Conservation (phyloP, 192 early-diverging fungal species). For the Coemansia sp. region DNA sequence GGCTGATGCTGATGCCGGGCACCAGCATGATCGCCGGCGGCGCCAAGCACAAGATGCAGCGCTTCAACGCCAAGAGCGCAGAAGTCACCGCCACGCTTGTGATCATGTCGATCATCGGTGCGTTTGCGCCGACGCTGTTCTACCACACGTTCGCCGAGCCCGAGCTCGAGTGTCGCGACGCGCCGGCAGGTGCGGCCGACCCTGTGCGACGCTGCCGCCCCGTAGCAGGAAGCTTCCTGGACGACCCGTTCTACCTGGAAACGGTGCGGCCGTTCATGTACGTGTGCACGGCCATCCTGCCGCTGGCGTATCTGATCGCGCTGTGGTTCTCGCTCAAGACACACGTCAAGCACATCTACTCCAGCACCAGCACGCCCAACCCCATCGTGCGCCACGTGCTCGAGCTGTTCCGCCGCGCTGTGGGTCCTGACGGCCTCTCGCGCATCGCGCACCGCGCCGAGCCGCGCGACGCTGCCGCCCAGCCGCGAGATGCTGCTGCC, state of each 20-base stretch:
- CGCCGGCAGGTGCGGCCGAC: constrained; percentile 3
- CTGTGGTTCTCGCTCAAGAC: constrained; percentile 92
- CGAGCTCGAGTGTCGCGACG: constrained; percentile 53
- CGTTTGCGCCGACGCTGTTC: constrained; percentile 91
- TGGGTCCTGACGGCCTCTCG: constrained; percentile 27
- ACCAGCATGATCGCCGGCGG: constrained; percentile 92
- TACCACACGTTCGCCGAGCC: constrained; percentile 83
- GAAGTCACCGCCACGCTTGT: constrained; percentile 95
- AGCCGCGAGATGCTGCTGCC: neutral
- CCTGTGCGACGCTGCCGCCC: constrained; percentile 65
- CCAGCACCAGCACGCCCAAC: constrained; percentile 35
- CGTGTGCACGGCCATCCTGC: constrained; percentile 76
- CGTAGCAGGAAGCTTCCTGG: constrained; percentile 61
- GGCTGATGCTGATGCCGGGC: constrained; percentile 89
- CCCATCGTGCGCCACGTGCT: constrained; percentile 58
- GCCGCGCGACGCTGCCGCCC: constrained; percentile 8
- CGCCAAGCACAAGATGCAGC: constrained; percentile 86
- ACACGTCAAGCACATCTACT: constrained; percentile 80
- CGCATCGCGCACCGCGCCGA: constrained; percentile 16
- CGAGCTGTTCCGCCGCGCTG: constrained; percentile 58
- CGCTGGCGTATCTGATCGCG: constrained; percentile 83
- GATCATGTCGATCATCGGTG: constrained; percentile 90
- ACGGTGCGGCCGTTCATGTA: constrained; percentile 84
- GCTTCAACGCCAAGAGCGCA: constrained; percentile 92
- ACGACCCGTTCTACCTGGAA: constrained; percentile 78